Evolutionary conservation across 176 grass and related monocot species (phyloP).

Genomic region (Alopecurus myosuroides): DNA sequence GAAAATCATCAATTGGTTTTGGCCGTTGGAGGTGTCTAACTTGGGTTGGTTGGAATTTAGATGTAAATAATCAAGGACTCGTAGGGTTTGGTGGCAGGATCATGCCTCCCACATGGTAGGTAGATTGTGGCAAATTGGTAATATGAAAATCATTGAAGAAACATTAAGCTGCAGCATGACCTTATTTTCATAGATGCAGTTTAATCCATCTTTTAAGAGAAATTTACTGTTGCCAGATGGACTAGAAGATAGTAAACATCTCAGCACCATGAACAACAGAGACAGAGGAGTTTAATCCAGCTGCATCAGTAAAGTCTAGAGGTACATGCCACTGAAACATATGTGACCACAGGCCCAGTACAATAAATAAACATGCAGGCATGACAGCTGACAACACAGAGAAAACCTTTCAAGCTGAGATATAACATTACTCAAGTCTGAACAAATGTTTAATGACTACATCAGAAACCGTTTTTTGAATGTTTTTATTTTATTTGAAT

Average conservation of each 20-base stretch:
- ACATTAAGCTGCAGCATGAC: constrained; percentile 1
- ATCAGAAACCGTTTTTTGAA: constrained; percentile 17
- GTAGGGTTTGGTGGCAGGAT: constrained; percentile 10
- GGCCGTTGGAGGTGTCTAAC: neutral
- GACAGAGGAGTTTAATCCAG: neutral
- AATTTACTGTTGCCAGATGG: neutral
- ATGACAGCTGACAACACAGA: neutral
- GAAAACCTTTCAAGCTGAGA: constrained; percentile 2
- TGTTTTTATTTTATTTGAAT: constrained; percentile 36
- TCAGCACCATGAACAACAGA: neutral
- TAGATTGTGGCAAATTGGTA: neutral
- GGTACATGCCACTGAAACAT: neutral
- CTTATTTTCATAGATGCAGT: neutral
- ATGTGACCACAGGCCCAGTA: neutral
- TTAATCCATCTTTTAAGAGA: neutral
- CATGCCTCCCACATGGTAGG: neutral
- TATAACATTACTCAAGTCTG: constrained; percentile 16
- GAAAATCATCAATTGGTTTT: constrained; percentile 29
- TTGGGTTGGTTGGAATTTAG: neutral
- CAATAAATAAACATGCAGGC: neutral
- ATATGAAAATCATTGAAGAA: neutral
- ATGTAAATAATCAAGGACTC: neutral
- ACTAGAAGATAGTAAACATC: neutral
- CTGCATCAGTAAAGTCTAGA: neutral
- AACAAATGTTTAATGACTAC: constrained; percentile 30